A percentile compares a stretch with the other conserved stretches of the same genome.
Evolutionary conservation across 208 protist species (phyloP).

Genomic region (Acanthamoeba castellanii): DNA sequence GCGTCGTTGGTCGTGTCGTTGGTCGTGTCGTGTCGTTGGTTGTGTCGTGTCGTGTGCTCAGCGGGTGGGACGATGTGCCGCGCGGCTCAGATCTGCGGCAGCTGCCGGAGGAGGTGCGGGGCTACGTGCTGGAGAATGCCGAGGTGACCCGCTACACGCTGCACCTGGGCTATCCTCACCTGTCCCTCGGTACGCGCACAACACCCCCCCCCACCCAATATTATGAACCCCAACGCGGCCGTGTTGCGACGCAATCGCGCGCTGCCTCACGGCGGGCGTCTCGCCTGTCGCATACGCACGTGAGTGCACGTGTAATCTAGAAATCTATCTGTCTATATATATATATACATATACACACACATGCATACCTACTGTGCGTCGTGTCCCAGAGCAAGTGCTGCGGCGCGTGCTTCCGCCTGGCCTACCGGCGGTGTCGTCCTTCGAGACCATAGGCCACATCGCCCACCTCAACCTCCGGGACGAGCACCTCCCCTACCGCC

Average conservation of each 20-base stretch:
- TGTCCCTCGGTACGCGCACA: slow-evolving; percentile 17
- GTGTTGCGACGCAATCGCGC: no score
- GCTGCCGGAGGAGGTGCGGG: neutral
- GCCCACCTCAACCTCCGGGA: slow-evolving; percentile 97
- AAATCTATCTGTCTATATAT: no score
- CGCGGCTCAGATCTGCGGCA: slow-evolving; percentile 17
- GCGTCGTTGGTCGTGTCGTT: no score
- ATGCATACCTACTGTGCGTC: no score
- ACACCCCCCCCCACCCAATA: neutral
- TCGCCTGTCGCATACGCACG: no score
- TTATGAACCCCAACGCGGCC: no score
- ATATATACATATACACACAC: no score
- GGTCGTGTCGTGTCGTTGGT: no score
- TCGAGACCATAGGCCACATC: slow-evolving; percentile 94
- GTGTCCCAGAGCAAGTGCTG: slow-evolving; percentile 24
- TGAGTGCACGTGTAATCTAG: no score
- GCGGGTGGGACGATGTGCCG: no score
- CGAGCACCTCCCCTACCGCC: slow-evolving; percentile 93
- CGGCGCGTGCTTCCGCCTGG: slow-evolving; percentile 70
- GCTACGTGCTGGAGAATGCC: neutral
- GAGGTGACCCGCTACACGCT: slow-evolving; percentile 14
- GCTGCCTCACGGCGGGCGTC: no score
- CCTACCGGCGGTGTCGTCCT: slow-evolving; percentile 77
- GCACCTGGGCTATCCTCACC: slow-evolving; percentile 56
- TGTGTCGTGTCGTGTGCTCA: no score